Base-by-base conservation (phyloP, 306 rosid genomes). In the Quercus robur region DNA sequence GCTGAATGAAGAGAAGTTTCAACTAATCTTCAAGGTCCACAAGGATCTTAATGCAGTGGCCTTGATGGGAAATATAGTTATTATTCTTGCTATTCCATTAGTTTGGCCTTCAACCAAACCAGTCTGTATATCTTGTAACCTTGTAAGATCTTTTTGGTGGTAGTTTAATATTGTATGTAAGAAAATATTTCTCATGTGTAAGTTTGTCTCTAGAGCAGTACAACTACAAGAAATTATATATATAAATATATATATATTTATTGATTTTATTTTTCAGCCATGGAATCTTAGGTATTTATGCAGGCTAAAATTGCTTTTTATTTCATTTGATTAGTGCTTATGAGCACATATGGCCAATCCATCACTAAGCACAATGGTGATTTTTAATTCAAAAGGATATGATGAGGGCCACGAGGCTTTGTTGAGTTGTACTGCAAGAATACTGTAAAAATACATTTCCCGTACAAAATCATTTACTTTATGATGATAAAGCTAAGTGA, bases 71-170 rank as follows among this genome's bases (percentile, higher is more conserved):
- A 57, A 71, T 2, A 10, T 64, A 56, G 21, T 41, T 12, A 49
- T 49, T 49, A 49, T 49, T 49, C 54, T 49, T 71, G 11, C 31
- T 35, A 17, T 56, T 70, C 49, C 26, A 49, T 44, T 51, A n/a
- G 30, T 72, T 72, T 33, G 74, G 74, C 67, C 56, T 73, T 79
- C 30, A 51, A 51, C 78, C 61, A 5, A 62, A 74, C 46, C n/a
- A 79, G 66, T 30, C 21, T 79, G 78, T 61, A 52, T 79, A 79
- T 79, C 59, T 19, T 73, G 62, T 61, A 56, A 67, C 4, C 15
- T 49, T 49, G 54, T 49, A 3, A 46, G 31, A 61, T 61, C 4
- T 12, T 12, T 30, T 68, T 33, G 31, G 56, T 15, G 49, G 26
- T 73, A 33, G 57, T 11, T 30, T 79, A 66, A 14, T 61, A 26